Evolutionary conservation across 352 stramenopile species (phyloP).

Genomic region (Phytophthora parvispora): DNA sequence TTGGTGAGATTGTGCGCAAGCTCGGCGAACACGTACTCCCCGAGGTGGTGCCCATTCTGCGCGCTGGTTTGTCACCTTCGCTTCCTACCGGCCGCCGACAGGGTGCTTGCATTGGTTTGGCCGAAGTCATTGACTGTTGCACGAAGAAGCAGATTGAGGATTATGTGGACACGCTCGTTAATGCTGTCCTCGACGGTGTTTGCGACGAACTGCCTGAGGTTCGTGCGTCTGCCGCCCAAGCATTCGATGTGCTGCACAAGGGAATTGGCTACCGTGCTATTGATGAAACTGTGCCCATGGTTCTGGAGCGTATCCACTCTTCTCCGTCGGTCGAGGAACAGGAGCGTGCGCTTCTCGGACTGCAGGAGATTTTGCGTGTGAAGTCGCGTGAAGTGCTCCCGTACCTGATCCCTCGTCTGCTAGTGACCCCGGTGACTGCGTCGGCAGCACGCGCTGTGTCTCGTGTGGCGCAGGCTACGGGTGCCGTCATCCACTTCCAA

Average conservation of each 20-base stretch:
- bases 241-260: constrained; percentile 98
- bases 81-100: constrained; percentile 84
- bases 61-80: constrained; percentile 89
- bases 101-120: constrained; percentile 98
- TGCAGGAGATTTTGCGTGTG: constrained; percentile 98
- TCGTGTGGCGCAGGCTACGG: constrained; percentile 95
- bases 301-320: constrained; percentile 96
- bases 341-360: constrained; percentile 94
- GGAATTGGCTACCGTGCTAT: constrained; percentile 97
- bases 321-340: constrained; percentile 58
- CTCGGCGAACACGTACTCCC: constrained; percentile 99
- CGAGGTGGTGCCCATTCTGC: constrained; percentile 98
- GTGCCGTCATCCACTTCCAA: constrained; percentile 96
- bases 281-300: constrained; percentile 97
- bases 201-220: constrained; percentile 95
- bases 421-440: constrained; percentile 93
- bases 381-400: constrained; percentile 97
- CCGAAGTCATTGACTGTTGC: constrained; percentile 98
- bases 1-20: constrained; percentile 99
- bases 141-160: constrained; percentile 97
- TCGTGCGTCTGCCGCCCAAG: constrained; percentile 94
- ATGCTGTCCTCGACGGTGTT: constrained; percentile 98
- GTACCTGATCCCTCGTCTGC: constrained; percentile 97
- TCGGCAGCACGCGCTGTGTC: constrained; percentile 93
- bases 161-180: constrained; percentile 97